Percentiles rank a stretch among this genome's conserved stretches.
These are phyloP conservation scores for Borealophlyctis nickersoniae DNA, from an alignment of 192 early-diverging fungal genomes.

Conservation along the genomic window DNA sequence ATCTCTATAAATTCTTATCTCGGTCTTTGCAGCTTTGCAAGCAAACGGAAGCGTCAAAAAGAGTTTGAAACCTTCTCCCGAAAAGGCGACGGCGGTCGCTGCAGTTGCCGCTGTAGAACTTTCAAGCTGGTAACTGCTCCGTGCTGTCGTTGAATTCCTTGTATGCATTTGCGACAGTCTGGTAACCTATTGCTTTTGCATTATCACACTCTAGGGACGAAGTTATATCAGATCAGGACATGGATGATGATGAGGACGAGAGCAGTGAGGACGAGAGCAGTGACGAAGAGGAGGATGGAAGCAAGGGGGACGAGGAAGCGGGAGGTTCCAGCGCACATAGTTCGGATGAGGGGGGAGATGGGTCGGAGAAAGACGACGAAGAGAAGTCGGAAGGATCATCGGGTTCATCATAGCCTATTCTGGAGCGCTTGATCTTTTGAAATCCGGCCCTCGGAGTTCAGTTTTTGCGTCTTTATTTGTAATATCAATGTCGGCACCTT, in stretches of 20 bases:
- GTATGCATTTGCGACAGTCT: constrained; percentile 6
- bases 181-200: background rate
- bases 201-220: constrained; percentile 10
- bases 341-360: too few relatives aligned
- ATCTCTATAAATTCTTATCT: background rate
- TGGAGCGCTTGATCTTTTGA: too few relatives aligned
- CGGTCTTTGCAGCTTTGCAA: background rate
- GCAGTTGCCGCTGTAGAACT: background rate
- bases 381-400: too few relatives aligned
- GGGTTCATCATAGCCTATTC: too few relatives aligned
- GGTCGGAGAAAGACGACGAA: too few relatives aligned
- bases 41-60: background rate
- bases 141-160: background rate
- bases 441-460: too few relatives aligned
- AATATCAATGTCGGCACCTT: too few relatives aligned
- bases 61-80: too few relatives aligned
- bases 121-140: background rate
- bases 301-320: background rate
- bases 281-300: background rate
- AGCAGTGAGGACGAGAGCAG: constrained; percentile 13
- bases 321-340: too few relatives aligned
- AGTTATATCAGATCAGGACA: constrained; percentile 4
- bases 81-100: background rate
- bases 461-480: too few relatives aligned
- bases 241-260: constrained; percentile 20